These are phyloP conservation scores for Boletus vermiculosoides DNA, from an alignment of 768 basidiomycete genomes.

Conservation along the genomic window DNA sequence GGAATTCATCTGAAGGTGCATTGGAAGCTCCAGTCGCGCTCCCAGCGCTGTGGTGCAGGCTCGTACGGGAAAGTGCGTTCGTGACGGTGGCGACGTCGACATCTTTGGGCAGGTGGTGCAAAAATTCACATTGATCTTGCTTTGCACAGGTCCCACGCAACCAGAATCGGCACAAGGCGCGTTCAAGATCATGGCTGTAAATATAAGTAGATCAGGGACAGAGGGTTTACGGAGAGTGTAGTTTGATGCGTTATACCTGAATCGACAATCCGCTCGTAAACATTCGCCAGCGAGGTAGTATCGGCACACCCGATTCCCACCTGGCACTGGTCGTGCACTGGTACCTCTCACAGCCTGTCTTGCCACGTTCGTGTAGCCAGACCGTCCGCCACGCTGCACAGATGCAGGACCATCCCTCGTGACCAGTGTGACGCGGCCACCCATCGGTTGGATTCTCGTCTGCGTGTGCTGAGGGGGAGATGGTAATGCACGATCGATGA, in stretches of 20 bases:
- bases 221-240: not conserved
- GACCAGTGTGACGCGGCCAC: constrained; percentile 65
- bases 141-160: constrained; percentile 96
- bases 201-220: constrained; percentile 14
- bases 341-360: constrained; percentile 26
- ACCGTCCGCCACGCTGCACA: constrained; percentile 43
- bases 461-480: constrained; percentile 39
- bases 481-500: constrained; percentile 72
- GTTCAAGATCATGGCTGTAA: constrained; percentile 86
- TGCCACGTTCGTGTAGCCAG: constrained; percentile 30
- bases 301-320: constrained; percentile 78
- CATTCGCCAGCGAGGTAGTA: constrained; percentile 98
- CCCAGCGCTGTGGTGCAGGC: constrained; percentile 45
- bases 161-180: constrained; percentile 97
- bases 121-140: constrained; percentile 93
- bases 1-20: constrained; percentile 61
- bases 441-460: constrained; percentile 56
- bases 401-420: constrained; percentile 48
- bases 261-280: constrained; percentile 92
- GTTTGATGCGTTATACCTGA: constrained; percentile 62
- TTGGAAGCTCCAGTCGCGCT: constrained; percentile 37
- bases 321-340: constrained; percentile 37
- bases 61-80: constrained; percentile 64
- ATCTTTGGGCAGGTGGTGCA: constrained; percentile 87
- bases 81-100: constrained; percentile 74